A percentile compares a stretch with the other conserved stretches of the same genome.
These are phyloP conservation scores for Purpureocillium lavendulum DNA, from an alignment of 2,329 filamentous ascomycete species.

Conservation along the genomic window DNA sequence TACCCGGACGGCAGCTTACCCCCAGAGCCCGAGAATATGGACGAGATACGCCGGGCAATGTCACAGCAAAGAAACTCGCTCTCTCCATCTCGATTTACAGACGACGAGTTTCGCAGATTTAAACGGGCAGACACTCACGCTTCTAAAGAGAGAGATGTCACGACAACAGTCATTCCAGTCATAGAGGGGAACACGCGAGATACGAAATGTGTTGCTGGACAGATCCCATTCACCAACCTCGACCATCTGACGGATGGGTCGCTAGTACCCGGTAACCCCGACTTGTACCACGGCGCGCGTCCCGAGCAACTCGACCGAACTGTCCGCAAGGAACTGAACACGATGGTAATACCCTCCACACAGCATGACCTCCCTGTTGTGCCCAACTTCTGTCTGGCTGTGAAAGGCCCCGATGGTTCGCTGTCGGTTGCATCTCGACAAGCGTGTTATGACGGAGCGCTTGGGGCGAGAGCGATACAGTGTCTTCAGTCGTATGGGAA, in stretches of 20 bases:
- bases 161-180: slow-evolving; percentile 20
- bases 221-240: slow-evolving; percentile 25
- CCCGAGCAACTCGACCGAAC: slow-evolving; percentile 18
- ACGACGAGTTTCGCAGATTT: slow-evolving; percentile 22
- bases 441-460: slow-evolving; percentile 25
- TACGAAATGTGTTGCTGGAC: slow-evolving; percentile 14
- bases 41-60: slow-evolving; percentile 9
- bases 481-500: too few species aligned
- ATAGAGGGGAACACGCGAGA: slow-evolving; percentile 17
- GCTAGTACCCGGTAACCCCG: slow-evolving; percentile 19
- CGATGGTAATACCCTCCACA: slow-evolving; percentile 22
- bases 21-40: slow-evolving; percentile 11
- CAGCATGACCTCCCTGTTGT: slow-evolving; percentile 18
- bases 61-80: slow-evolving; percentile 18
- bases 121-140: slow-evolving; percentile 16
- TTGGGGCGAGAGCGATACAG: too few species aligned
- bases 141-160: slow-evolving; percentile 24
- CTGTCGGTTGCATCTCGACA: slow-evolving; percentile 20
- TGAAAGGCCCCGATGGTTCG: slow-evolving; percentile 23
- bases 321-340: slow-evolving; percentile 11
- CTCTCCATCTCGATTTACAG: slow-evolving; percentile 24
- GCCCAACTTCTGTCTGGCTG: slow-evolving; percentile 31
- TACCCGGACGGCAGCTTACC: slow-evolving; percentile 8
- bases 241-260: slow-evolving; percentile 24
- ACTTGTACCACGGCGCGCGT: slow-evolving; percentile 24